phyloP scores from a whole-genome alignment of 2,329 filamentous ascomycete genomes.

The Alternaria tenuissima region DNA sequence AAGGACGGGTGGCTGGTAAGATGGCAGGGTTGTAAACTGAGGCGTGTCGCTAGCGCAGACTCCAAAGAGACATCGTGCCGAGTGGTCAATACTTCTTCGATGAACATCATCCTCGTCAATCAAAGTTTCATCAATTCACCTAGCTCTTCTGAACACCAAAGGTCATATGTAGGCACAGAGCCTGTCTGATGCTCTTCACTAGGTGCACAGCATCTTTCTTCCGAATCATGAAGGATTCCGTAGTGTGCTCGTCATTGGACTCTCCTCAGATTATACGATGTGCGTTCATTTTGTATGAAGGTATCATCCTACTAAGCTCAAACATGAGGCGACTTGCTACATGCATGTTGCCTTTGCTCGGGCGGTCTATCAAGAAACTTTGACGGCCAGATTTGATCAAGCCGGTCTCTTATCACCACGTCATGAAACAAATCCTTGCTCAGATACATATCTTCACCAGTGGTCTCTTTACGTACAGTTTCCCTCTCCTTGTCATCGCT shows the following conservation, averaged over 20 bases:
- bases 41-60: conserved; percentile 12
- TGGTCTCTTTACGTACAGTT: background rate
- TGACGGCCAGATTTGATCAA: background rate
- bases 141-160: background rate
- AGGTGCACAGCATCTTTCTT: background rate
- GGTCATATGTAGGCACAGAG: background rate
- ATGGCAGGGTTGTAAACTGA: conserved; percentile 11
- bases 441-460: background rate
- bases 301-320: background rate
- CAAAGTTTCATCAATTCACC: background rate
- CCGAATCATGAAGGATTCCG: background rate
- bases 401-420: conserved; percentile 1
- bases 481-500: background rate
- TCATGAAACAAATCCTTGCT: background rate
- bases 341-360: background rate
- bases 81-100: background rate
- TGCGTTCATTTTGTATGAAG: background rate
- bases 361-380: background rate
- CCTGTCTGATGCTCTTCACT: background rate
- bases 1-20: conserved; percentile 7
- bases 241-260: background rate
- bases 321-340: background rate
- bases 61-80: conserved; percentile 21
- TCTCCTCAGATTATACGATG: background rate
- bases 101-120: conserved; percentile 4